A percentile compares a stretch with the other conserved stretches of the same genome.
These are phyloP conservation scores for Phyllosticta citrichinensis DNA, from an alignment of 2,329 filamentous ascomycete genomes.

Conservation along the genomic window DNA sequence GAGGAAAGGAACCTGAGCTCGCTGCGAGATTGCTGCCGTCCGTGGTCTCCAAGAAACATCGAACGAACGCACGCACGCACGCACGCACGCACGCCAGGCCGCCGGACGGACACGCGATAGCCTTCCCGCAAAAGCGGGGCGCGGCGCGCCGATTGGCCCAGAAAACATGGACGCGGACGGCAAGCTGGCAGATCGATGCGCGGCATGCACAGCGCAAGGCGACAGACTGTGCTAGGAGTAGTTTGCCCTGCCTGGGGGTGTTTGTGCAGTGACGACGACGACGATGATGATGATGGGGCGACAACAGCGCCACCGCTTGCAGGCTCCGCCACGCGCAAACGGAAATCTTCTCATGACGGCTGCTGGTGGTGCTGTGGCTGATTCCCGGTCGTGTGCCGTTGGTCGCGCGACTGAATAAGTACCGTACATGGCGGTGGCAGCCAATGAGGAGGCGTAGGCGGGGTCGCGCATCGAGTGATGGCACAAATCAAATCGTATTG, in stretches of 20 bases:
- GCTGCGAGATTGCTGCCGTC: background rate
- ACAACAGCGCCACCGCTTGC: no score
- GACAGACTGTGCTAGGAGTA: no score
- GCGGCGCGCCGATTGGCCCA: background rate
- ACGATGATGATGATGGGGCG: no score
- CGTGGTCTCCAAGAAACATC: background rate
- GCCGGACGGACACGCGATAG: background rate
- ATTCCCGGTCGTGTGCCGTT: background rate
- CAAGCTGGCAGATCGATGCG: background rate
- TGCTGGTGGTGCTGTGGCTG: background rate
- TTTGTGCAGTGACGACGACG: no score
- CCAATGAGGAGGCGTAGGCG: background rate
- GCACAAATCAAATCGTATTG: background rate
- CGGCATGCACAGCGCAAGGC: background rate
- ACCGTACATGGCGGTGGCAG: background rate
- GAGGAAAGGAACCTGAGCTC: background rate
- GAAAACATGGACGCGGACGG: background rate
- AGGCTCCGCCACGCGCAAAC: background rate
- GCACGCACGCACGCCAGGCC: background rate
- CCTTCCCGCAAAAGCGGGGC: background rate
- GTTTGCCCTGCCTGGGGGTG: no score
- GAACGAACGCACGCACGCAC: no score
- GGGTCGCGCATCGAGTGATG: background rate
- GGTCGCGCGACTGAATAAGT: background rate
- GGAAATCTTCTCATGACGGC: background rate